Evolutionary conservation across 495 filamentous ascomycete species (phyloP).

Genomic region (Daldinia decipiens): DNA sequence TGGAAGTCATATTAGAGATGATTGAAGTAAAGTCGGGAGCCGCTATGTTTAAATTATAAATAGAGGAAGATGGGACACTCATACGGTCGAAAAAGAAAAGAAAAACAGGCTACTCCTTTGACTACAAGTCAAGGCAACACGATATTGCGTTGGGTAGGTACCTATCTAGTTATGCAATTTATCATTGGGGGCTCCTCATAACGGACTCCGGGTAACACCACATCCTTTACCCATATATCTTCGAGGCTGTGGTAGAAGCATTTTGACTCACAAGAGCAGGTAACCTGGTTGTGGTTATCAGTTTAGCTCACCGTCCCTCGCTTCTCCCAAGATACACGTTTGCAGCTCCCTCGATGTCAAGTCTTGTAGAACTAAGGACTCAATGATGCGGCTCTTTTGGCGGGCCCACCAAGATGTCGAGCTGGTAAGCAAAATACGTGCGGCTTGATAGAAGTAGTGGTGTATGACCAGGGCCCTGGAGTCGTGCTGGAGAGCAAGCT

Average conservation of each 20-base stretch:
- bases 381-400: not conserved
- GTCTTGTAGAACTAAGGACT: not conserved
- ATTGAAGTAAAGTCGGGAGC: no score
- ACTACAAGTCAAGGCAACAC: not conserved
- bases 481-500: not conserved
- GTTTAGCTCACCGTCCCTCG: not conserved
- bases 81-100: not conserved
- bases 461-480: not conserved
- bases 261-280: not conserved
- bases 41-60: no score
- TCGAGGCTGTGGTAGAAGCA: not conserved
- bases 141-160: not conserved
- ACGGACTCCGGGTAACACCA: not conserved
- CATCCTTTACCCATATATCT: not conserved
- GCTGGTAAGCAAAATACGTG: not conserved
- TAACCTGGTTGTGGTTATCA: not conserved
- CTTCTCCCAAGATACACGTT: not conserved
- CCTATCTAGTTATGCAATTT: not conserved
- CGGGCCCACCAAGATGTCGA: slow-evolving; percentile 1
- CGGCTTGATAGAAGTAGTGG: not conserved
- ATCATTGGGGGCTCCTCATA: not conserved
- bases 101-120: not conserved
- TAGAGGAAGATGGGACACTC: not conserved
- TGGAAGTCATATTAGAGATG: no score
- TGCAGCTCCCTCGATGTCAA: not conserved